Percentiles rank a stretch among this genome's conserved stretches.
Evolutionary conservation across 306 rosid species (phyloP).

Genomic region (Crataegus laevigata): DNA sequence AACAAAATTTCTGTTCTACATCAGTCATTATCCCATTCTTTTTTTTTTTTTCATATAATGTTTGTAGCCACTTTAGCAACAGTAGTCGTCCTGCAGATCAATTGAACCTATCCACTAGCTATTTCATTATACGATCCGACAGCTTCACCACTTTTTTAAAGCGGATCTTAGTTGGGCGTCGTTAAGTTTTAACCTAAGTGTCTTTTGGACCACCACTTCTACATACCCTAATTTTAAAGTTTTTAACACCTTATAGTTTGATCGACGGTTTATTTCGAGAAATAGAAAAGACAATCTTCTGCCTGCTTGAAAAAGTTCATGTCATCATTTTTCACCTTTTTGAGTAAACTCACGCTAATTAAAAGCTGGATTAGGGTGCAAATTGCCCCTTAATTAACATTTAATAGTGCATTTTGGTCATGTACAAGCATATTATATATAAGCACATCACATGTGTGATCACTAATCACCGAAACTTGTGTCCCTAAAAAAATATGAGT

Average conservation of each 20-base stretch:
- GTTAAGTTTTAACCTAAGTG: not conserved
- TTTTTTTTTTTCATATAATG: too few species aligned
- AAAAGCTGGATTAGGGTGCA: not conserved
- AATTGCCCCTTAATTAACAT: not conserved
- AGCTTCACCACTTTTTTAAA: not conserved
- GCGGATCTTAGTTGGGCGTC: not conserved
- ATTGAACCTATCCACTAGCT: not conserved
- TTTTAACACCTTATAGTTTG: not conserved
- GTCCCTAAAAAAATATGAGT: not conserved
- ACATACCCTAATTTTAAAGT: not conserved
- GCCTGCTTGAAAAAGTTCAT: not conserved
- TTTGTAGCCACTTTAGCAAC: too few species aligned
- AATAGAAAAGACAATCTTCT: not conserved
- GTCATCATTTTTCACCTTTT: not conserved
- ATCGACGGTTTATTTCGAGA: not conserved
- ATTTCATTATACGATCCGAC: not conserved
- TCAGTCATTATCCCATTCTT: too few species aligned
- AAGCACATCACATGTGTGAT: not conserved
- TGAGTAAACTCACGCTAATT: not conserved
- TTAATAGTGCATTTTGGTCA: not conserved
- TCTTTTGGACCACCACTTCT: not conserved
- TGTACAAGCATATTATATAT: too few species aligned
- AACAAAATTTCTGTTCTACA: too few species aligned
- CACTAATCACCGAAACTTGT: not conserved
- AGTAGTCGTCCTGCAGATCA: not conserved